Conservation (phyloP, 1,284 basidiomycete species). For the Exobasidium rhododendri region DNA sequence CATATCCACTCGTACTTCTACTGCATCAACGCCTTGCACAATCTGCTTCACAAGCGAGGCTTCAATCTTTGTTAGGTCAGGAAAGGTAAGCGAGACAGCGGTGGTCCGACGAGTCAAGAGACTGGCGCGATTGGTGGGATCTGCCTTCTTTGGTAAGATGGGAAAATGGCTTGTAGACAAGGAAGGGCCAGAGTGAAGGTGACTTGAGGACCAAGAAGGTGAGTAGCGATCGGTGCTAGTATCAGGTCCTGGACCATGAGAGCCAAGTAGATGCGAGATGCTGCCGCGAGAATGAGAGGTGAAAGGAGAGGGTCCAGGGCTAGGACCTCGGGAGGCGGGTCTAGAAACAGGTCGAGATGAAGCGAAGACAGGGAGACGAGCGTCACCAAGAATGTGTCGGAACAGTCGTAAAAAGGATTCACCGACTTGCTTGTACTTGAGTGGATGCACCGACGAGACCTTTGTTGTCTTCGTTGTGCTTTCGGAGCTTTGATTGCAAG, state of each 20-base stretch:
- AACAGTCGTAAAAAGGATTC: conserved; percentile 17
- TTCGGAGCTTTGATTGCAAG: background rate
- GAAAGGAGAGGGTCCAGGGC: background rate
- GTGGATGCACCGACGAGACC: conserved; percentile 13
- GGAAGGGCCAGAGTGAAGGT: background rate
- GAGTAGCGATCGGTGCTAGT: background rate
- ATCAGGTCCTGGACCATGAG: conserved; percentile 4
- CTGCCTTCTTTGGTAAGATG: conserved; percentile 13
- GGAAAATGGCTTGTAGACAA: background rate
- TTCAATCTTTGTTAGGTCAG: conserved; percentile 16
- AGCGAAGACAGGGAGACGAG: background rate
- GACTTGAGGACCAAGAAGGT: background rate
- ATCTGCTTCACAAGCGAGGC: conserved; percentile 10
- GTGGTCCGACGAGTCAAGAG: conserved; percentile 16
- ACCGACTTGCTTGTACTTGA: conserved; percentile 18
- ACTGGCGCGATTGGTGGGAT: conserved; percentile 11
- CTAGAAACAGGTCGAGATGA: background rate
- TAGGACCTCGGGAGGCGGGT: background rate
- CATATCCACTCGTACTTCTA: conserved; percentile 24
- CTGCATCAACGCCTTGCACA: conserved; percentile 19
- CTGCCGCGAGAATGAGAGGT: background rate
- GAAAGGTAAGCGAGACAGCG: conserved; percentile 20
- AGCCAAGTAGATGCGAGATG: conserved; percentile 5
- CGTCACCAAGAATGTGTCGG: conserved; percentile 12
- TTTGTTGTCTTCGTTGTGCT: background rate